These are phyloP conservation scores for Phylloporus rhodoxanthus DNA, from an alignment of 768 basidiomycete genomes.

Conservation along the genomic window DNA sequence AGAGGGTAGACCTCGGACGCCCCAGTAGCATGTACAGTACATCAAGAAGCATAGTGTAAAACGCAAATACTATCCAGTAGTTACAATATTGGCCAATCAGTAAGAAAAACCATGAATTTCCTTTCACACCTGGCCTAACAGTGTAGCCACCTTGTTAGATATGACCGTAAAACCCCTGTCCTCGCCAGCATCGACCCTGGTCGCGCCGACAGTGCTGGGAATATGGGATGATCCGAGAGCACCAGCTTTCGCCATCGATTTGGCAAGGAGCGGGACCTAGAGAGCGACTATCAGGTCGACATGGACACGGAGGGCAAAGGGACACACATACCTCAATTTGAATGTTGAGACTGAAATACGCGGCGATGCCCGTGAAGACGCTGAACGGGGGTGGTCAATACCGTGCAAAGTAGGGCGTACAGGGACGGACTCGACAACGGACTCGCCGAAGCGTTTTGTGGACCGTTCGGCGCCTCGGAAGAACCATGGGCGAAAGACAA, in stretches of 20 bases:
- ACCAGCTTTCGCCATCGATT: constrained; percentile 50
- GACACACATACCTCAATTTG: constrained; percentile 41
- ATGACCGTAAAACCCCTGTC: constrained; percentile 49
- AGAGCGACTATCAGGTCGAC: background rate
- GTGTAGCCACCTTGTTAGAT: constrained; percentile 44
- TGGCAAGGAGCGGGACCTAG: constrained; percentile 50
- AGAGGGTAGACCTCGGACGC: too few species aligned
- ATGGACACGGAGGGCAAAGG: background rate
- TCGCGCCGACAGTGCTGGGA: constrained; percentile 39
- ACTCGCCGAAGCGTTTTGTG: constrained; percentile 38
- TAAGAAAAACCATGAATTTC: background rate
- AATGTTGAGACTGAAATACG: constrained; percentile 32
- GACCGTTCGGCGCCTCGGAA: constrained; percentile 44
- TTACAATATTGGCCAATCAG: background rate
- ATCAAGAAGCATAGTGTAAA: too few species aligned
- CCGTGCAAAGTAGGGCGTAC: background rate
- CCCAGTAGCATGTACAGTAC: too few species aligned
- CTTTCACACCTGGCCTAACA: constrained; percentile 28
- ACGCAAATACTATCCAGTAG: too few species aligned
- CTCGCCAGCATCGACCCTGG: constrained; percentile 30
- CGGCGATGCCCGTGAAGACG: constrained; percentile 32
- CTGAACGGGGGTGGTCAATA: constrained; percentile 21
- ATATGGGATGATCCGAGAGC: constrained; percentile 46
- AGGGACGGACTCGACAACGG: constrained; percentile 36
- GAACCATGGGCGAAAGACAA: constrained; percentile 62